Conservation (phyloP, 2,329 filamentous ascomycete genomes). For the Colletotrichum endophyticum region DNA sequence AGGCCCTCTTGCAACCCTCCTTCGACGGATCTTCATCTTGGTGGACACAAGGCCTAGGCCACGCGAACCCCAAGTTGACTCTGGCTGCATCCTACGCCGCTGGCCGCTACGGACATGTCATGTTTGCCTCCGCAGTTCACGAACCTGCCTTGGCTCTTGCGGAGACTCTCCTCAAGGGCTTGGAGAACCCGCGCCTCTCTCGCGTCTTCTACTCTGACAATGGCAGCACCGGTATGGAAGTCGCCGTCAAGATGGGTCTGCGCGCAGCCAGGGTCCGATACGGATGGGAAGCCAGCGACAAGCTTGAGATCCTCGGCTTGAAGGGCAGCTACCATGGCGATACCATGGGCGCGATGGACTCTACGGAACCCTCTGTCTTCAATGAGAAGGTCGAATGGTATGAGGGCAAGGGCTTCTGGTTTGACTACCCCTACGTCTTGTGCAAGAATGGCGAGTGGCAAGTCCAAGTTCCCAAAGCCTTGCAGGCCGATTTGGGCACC, state of each 20-base stretch:
- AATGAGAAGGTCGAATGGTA: conserved; percentile 92
- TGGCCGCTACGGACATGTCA: conserved; percentile 85
- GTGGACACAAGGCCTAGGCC: conserved; percentile 90
- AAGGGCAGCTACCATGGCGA: conserved; percentile 87
- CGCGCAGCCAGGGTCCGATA: conserved; percentile 72
- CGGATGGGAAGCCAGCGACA: conserved; percentile 62
- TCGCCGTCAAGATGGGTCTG: conserved; percentile 85
- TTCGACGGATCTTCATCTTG: conserved; percentile 88
- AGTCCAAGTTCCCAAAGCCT: conserved; percentile 58
- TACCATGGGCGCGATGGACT: conserved; percentile 89
- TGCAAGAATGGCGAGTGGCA: conserved; percentile 71
- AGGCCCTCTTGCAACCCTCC: conserved; percentile 61
- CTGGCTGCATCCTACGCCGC: conserved; percentile 82
- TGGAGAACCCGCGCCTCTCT: conserved; percentile 68
- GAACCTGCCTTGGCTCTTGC: conserved; percentile 76
- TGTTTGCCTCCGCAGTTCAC: conserved; percentile 84
- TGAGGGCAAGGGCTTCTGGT: conserved; percentile 78
- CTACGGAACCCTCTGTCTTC: conserved; percentile 75
- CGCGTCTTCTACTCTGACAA: conserved; percentile 87
- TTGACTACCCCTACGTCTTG: conserved; percentile 76
- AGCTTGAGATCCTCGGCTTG: conserved; percentile 74
- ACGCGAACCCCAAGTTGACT: conserved; percentile 74
- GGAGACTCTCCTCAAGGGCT: conserved; percentile 62
- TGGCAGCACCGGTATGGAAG: conserved; percentile 82
- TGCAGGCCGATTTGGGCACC: conserved; percentile 50